phyloP scores from a whole-genome alignment of 106 monocot species.

The Dendrobium officinale region DNA sequence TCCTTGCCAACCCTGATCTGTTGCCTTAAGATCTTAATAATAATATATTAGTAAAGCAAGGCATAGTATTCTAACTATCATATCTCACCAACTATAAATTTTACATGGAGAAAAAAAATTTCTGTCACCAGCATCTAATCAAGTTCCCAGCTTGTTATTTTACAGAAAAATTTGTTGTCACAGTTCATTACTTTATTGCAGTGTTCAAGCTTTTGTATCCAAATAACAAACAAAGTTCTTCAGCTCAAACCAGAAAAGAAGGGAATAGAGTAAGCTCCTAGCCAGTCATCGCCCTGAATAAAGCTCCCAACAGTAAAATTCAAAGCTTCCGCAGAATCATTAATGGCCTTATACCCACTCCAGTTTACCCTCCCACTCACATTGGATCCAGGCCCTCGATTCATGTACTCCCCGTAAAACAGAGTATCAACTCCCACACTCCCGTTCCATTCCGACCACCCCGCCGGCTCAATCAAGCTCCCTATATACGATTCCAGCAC shows the following conservation, averaged over 20 bases:
- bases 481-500: slow-evolving; percentile 43
- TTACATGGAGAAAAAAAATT: too few relatives aligned
- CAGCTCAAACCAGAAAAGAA: slow-evolving; percentile 21
- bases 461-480: slow-evolving; percentile 37
- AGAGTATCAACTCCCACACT: slow-evolving; percentile 50
- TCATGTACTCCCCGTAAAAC: slow-evolving; percentile 59
- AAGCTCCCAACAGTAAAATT: slow-evolving; percentile 49
- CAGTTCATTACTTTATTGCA: too few relatives aligned
- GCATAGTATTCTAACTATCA: too few relatives aligned
- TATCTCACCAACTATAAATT: too few relatives aligned
- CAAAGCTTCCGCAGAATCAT: slow-evolving; percentile 22
- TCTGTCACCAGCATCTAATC: too few relatives aligned
- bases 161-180: too few relatives aligned
- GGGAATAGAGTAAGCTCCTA: slow-evolving; percentile 26
- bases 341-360: slow-evolving; percentile 47
- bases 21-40: too few relatives aligned
- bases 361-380: slow-evolving; percentile 37
- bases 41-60: too few relatives aligned
- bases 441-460: slow-evolving; percentile 70
- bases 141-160: too few relatives aligned
- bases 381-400: slow-evolving; percentile 45
- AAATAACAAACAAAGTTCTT: background rate
- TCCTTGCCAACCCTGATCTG: too few relatives aligned
- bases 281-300: slow-evolving; percentile 58
- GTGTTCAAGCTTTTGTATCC: background rate